Base-by-base conservation (phyloP, 2,329 filamentous ascomycete genomes). In the Ceratocystis ficicola region DNA sequence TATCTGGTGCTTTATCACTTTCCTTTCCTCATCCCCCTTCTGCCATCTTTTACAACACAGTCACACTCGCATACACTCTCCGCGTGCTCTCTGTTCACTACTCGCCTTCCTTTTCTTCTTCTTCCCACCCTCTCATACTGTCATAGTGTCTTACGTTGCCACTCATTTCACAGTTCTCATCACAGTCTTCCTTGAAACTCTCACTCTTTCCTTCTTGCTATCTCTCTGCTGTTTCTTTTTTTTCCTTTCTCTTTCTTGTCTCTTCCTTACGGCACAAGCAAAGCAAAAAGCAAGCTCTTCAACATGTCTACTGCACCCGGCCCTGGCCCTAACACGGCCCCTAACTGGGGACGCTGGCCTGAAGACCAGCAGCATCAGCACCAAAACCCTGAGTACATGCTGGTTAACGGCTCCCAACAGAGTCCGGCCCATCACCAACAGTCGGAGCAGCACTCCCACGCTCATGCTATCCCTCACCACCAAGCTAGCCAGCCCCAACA, bases 301-400 rank as follows among this genome's bases (percentile, higher is more conserved):
- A 59, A 20, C 32, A 64, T 64, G 63, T 59, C 63, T 46, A 57
- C 50, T 25, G 28, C 50, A n/a, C 63, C 48, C n/a, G 50, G 50
- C 20, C 46, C 63, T 32, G 36, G 50, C 50, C 50, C 32, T 2
- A 59, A 46, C 50, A 62, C 50, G 50, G 12, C 76, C 69, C 75
- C 77, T 64, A 76, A 74, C 74, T 86, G 83, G 83, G 79, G 76
- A 70, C 80, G 80, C 70, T 84, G 81, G 79, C 74, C 78, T 69
- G 73, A 79, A 67, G 80, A 82, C 52, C 77, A 81, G 5, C 44
- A 50, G 12, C 60, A 32, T 8, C 62, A 63, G 57, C 50, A 55
- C 50, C 50, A 55, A 20, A 10, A 55, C 25, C 2, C n/a, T 12
- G 50, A 55, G 50, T 55, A 55, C 2, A 15, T 55, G 50, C 50